Conservation (phyloP, 192 early-diverging fungal species). For the Backusella circina region DNA sequence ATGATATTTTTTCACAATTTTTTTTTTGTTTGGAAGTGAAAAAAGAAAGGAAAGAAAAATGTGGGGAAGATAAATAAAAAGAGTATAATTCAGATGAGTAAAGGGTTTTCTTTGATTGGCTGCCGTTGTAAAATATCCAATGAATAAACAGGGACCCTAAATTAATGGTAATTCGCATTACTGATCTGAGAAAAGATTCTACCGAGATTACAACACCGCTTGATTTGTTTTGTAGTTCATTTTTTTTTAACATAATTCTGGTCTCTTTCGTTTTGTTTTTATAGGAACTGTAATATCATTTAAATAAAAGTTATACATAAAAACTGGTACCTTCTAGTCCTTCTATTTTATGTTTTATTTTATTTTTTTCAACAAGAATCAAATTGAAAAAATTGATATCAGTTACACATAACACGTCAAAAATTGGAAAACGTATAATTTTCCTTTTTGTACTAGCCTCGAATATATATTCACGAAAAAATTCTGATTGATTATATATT, state of each 20-base stretch:
- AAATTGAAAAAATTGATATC: too few relatives aligned
- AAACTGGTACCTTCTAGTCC: not conserved
- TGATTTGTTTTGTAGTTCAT: not conserved
- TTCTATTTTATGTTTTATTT: not conserved
- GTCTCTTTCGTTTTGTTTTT: not conserved
- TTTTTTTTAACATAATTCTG: not conserved
- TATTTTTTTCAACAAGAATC: too few relatives aligned
- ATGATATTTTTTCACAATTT: conserved; percentile 17
- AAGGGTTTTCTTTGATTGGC: not conserved
- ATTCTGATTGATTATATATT: not conserved
- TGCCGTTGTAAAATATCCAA: not conserved
- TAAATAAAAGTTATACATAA: not conserved
- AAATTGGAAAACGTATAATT: not conserved
- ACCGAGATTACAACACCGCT: not conserved
- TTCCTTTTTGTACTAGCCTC: not conserved
- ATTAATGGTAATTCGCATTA: not conserved
- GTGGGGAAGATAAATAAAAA: not conserved
- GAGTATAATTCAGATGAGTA: conserved; percentile 5
- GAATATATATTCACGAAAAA: not conserved
- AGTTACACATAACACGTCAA: not conserved
- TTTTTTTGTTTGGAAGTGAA: not conserved
- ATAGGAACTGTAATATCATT: not conserved
- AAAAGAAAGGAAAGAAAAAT: not conserved
- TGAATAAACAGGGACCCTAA: not conserved
- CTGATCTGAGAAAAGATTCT: not conserved